phyloP scores from a whole-genome alignment of 768 basidiomycete species.

The Russula emetica region DNA sequence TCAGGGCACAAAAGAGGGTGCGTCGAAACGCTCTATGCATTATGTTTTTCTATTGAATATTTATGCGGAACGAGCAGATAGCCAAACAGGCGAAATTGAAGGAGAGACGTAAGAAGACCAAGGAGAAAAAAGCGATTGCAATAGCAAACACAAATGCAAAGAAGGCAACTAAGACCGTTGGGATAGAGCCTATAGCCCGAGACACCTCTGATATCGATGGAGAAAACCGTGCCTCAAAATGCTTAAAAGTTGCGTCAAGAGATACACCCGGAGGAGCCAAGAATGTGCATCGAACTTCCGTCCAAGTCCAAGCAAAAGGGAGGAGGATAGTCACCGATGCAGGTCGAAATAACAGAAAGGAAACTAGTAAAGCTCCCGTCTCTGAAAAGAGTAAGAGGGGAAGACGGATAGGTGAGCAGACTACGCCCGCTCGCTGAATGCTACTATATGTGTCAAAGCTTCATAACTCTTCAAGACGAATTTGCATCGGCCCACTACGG shows the following conservation, averaged over 20 bases:
- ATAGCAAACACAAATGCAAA: constrained; percentile 32
- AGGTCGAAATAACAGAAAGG: neutral
- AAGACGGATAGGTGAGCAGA: neutral
- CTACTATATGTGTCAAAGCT: neutral
- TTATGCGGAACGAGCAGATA: constrained; percentile 37
- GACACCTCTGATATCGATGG: neutral
- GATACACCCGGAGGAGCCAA: neutral
- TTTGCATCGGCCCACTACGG: neutral
- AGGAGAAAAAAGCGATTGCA: constrained; percentile 41
- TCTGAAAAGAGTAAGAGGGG: neutral
- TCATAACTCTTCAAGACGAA: neutral
- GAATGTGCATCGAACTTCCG: neutral
- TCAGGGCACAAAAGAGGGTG: constrained; percentile 62
- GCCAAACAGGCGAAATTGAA: constrained; percentile 44
- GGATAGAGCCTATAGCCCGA: neutral
- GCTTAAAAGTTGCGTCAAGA: neutral
- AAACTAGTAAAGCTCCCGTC: neutral
- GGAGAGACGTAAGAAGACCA: constrained; percentile 48
- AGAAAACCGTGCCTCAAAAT: neutral
- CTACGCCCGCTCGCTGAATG: neutral
- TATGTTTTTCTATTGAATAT: neutral
- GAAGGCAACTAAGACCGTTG: constrained; percentile 13
- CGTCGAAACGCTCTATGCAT: constrained; percentile 22
- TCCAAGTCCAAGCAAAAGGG: neutral
- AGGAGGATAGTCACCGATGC: neutral